These are phyloP conservation scores for Clavispora vitiphila DNA, from an alignment of 805 yeast species.

Conservation along the genomic window DNA sequence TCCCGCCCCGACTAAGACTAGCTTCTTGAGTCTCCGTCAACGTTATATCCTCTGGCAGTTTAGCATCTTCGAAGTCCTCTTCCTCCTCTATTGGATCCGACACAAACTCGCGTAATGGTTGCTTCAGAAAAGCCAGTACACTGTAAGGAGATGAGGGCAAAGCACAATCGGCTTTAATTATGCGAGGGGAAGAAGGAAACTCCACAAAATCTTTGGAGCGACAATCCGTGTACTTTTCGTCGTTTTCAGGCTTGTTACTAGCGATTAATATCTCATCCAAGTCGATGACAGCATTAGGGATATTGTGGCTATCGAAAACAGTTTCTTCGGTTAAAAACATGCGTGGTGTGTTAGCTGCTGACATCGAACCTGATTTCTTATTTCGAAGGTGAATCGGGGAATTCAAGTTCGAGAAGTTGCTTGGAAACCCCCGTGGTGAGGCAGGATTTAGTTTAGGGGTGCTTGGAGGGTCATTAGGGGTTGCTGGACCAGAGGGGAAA, in stretches of 20 bases:
- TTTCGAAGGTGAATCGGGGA: constrained; percentile 30
- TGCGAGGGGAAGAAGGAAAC: constrained; percentile 25
- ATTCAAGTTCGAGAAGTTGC: constrained; percentile 18
- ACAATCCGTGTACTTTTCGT: constrained; percentile 1
- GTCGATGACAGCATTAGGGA: constrained; percentile 55
- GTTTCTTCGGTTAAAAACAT: constrained; percentile 30
- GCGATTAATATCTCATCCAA: constrained; percentile 47
- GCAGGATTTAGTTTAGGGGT: constrained; percentile 3
- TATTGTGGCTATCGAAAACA: constrained; percentile 21
- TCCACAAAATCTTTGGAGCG: constrained; percentile 19
- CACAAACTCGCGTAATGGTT: constrained; percentile 26
- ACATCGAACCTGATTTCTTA: constrained; percentile 18
- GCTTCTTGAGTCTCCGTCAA: neutral
- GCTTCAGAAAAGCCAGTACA: constrained; percentile 21
- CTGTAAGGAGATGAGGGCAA: constrained; percentile 14
- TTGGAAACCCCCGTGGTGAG: constrained; percentile 1
- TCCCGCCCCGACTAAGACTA: neutral
- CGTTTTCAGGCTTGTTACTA: constrained; percentile 21
- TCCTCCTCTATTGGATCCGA: constrained; percentile 17
- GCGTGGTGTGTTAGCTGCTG: constrained; percentile 17
- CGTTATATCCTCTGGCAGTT: constrained; percentile 1
- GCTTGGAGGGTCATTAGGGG: constrained; percentile 1
- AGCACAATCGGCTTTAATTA: neutral
- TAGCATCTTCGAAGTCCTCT: constrained; percentile 17
- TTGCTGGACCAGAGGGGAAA: constrained; percentile 20